These are phyloP conservation scores for Sclerotinia borealis DNA, from an alignment of 2,329 filamentous ascomycete species.

Conservation along the genomic window DNA sequence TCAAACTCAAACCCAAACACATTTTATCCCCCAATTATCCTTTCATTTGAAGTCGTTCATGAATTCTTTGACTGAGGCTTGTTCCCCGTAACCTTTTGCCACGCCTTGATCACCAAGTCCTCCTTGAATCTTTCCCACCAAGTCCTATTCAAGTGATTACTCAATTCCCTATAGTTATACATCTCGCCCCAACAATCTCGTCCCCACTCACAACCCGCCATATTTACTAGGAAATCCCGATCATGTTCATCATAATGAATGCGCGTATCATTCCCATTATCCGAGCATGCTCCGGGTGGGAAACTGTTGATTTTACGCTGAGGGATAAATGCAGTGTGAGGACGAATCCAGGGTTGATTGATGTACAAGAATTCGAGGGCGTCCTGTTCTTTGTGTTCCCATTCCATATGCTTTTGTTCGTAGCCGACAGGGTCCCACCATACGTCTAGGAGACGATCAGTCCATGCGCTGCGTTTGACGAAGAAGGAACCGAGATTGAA, in stretches of 20 bases:
- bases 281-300: constrained; percentile 80
- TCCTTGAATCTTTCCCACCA: constrained; percentile 73
- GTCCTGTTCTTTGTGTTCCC: constrained; percentile 98
- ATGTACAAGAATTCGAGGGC: constrained; percentile 87
- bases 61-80: constrained; percentile 26
- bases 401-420: constrained; percentile 97
- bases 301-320: constrained; percentile 95
- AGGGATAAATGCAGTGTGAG: constrained; percentile 80
- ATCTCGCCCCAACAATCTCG: constrained; percentile 98
- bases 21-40: neutral
- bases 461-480: constrained; percentile 77
- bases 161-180: constrained; percentile 88
- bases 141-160: constrained; percentile 80
- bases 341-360: constrained; percentile 86
- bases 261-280: constrained; percentile 64
- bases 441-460: constrained; percentile 83
- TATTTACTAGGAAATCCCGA: constrained; percentile 92
- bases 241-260: constrained; percentile 85
- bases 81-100: constrained; percentile 58
- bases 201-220: constrained; percentile 97
- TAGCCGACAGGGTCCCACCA: constrained; percentile 99
- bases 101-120: constrained; percentile 46
- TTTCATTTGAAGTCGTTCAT: neutral
- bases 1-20: no score
- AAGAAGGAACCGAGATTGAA: constrained; percentile 98